Base-by-base conservation (phyloP, 495 filamentous ascomycete species). In the Hypoxylon lenormandii region DNA sequence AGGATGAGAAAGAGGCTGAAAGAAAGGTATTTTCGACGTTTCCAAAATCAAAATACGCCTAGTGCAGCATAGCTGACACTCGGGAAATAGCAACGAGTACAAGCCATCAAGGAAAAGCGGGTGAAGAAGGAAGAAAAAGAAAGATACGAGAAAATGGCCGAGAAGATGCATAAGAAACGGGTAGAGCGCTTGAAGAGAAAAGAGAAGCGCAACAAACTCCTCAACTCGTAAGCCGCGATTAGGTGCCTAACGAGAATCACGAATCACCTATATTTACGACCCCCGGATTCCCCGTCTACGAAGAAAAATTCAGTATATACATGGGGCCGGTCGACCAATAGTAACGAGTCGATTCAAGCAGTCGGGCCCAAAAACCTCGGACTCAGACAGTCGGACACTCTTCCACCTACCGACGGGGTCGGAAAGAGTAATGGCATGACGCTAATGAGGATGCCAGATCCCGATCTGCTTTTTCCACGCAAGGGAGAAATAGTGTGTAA, bases 191-290 rank as follows among this genome's bases (percentile, higher is more conserved):
- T 97, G 78, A 97, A 91, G 88, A 85, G 93, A 76, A 88, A 92
- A 77, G 95, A 98, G 85, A 98, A 97, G 88, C 88, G 95, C 77
- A 99, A 98, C 80, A 98, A 97, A 82, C 80, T 96, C 72, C 79
- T 98, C 72, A 97, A 94, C 79, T 96, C 92, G 53, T 97, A 83
- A 94, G 21, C 51, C 10, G 5, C 6, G 12, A 46, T 12, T 42
- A 12, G 19, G 13, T 30, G 5, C 23, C 18, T 30, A 47, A 36
- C 56, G 36, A 56, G 15, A 61, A 33, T 51, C 50, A 37, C 33
- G 15, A 61, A 33, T 51, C 50, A 37, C 33, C 28, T 60, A 49
- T 23, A 38, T 54, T 22, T 11, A 47, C 50, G 28, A 40, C 7
- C 38, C 36, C 16, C 33, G n/a, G 28, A 38, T 33, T 49, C 23